Conservation (phyloP, 108 stramenopile genomes). For the Cyclostephanos tholiformis region DNA sequence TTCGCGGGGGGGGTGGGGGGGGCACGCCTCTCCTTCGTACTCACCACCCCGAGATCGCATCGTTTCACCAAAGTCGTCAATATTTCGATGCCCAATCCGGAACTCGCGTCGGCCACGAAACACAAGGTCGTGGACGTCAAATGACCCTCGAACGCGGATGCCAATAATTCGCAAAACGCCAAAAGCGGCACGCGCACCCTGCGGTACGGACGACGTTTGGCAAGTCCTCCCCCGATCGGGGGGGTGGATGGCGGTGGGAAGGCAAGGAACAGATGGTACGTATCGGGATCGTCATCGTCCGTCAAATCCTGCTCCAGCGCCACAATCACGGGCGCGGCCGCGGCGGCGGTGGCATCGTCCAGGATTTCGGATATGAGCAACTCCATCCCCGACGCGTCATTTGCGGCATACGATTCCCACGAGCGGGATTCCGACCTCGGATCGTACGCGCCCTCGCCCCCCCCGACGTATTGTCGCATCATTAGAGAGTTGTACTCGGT, state of each 20-base stretch:
- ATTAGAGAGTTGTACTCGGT: slow-evolving; percentile 34
- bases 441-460: slow-evolving; percentile 22
- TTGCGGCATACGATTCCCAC: slow-evolving; percentile 11
- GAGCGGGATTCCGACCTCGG: slow-evolving; percentile 29
- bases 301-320: slow-evolving; percentile 43
- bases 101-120: slow-evolving; percentile 84
- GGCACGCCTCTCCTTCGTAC: no score
- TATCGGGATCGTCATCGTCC: slow-evolving; percentile 28
- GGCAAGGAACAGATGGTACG: slow-evolving; percentile 41
- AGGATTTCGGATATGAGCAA: slow-evolving; percentile 20
- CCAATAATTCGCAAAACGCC: slow-evolving; percentile 59
- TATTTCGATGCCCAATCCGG: slow-evolving; percentile 38
- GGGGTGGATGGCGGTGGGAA: slow-evolving; percentile 29
- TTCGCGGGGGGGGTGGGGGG: no score
- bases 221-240: slow-evolving; percentile 13
- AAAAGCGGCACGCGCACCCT: slow-evolving; percentile 63
- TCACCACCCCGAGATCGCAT: slow-evolving; percentile 44
- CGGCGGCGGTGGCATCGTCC: slow-evolving; percentile 23
- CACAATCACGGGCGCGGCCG: slow-evolving; percentile 40
- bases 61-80: slow-evolving; percentile 32
- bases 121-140: slow-evolving; percentile 59
- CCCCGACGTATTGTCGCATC: slow-evolving; percentile 45
- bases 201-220: no score
- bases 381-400: slow-evolving; percentile 17
- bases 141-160: slow-evolving; percentile 60